Conservation (phyloP, 768 basidiomycete genomes). For the Rhodotorula babjevae region DNA sequence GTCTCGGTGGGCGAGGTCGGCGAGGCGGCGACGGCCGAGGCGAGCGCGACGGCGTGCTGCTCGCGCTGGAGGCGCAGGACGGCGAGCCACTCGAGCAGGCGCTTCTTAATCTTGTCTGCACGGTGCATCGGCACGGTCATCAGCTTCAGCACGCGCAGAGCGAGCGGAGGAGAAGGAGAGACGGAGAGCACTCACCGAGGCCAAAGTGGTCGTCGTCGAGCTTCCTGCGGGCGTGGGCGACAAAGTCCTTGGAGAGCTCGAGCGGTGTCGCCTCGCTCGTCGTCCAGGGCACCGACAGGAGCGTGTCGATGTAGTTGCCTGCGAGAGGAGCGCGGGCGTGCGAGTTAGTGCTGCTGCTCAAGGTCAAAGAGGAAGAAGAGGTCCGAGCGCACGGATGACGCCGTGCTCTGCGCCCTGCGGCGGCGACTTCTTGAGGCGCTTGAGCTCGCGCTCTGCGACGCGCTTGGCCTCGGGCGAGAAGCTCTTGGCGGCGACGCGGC, state of each 20-base stretch:
- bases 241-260: constrained; percentile 36
- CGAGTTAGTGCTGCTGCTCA: neutral
- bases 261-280: constrained; percentile 46
- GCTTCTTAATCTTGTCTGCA: constrained; percentile 77
- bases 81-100: constrained; percentile 85
- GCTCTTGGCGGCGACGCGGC: constrained; percentile 62
- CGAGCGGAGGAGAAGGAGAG: too few species aligned
- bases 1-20: constrained; percentile 32
- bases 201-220: constrained; percentile 89
- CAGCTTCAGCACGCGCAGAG: too few species aligned
- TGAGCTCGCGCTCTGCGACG: constrained; percentile 76
- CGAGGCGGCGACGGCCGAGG: constrained; percentile 1
- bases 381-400: constrained; percentile 66
- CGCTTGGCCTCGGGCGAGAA: constrained; percentile 73
- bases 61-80: constrained; percentile 61
- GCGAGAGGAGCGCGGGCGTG: neutral
- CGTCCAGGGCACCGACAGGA: constrained; percentile 75
- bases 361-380: neutral
- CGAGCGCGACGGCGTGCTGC: neutral
- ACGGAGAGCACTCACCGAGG: constrained; percentile 46
- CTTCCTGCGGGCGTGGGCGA: constrained; percentile 60
- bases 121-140: neutral
- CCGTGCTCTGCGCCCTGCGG: constrained; percentile 85
- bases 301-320: constrained; percentile 72
- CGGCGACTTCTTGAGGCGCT: constrained; percentile 77